Base-by-base conservation (phyloP, 495 filamentous ascomycete species). In the Penicillium crystallinum region DNA sequence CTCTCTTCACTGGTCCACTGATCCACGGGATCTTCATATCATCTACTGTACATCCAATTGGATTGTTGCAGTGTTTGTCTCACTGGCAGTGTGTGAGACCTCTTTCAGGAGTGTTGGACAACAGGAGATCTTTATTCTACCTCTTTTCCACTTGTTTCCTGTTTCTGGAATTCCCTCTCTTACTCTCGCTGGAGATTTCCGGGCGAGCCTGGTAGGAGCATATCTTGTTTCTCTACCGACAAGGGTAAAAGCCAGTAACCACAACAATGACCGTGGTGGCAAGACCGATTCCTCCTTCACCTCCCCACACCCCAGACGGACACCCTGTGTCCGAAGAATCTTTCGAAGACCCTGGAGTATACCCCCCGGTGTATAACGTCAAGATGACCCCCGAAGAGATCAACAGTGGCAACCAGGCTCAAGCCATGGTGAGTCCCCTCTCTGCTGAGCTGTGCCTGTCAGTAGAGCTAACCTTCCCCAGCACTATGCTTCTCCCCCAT, bases 291-390 rank as follows among this genome's bases (percentile, higher is more conserved):
- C 57, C 61, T 38, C 64, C 62, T 34, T 65, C 66, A 6, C 66
- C 66, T 22, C 60, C 66, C 14, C 58, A 63, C 15, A 67, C 66
- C 4, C 52, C 56, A 27, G 52, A 59, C 41, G 57, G 59, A 10
- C 46, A 59, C 15, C 47, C 42, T 11, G 30, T 38, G 12, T 46
- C 56, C 14, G 58, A 67, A 38, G 49, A 55, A 12, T 33, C 46
- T 14, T 49, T 46, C 21, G 42, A 65, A 27, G 18, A 27, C 18
- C 49, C 53, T 48, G 52, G 43, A 10, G 35, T 54, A 3, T 54
- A 62, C 27, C 55, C 30, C 0, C n/a, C 61, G 14, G 11, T 52
- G 15, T 65, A 56, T 34, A 49, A 17, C n/a, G n/a, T 43, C 14
- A 46, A 45, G 17, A 45, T 51, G 46, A 0, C 46, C 25, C 1